Evolutionary conservation across 2,329 filamentous ascomycete species (phyloP).

Genomic region (Pseudogymnoascus sp.): DNA sequence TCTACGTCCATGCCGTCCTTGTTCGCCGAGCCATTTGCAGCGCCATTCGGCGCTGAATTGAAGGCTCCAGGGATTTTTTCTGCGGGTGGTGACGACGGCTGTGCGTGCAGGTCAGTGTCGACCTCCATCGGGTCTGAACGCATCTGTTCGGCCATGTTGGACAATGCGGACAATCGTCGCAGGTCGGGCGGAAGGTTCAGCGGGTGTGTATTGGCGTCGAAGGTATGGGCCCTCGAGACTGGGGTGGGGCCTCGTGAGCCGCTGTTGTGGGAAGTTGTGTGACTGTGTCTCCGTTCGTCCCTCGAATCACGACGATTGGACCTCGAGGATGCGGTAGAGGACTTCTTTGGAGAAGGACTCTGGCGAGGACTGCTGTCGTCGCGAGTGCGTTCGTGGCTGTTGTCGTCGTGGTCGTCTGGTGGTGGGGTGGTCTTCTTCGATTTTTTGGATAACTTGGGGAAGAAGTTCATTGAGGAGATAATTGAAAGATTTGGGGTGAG

Average conservation of each 20-base stretch:
- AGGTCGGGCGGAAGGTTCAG: constrained; percentile 84
- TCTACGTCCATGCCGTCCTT: constrained; percentile 33
- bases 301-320: constrained; percentile 19
- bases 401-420: constrained; percentile 21
- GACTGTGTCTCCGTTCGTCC: constrained; percentile 15
- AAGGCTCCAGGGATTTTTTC: constrained; percentile 36
- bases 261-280: constrained; percentile 25
- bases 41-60: constrained; percentile 36
- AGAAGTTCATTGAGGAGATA: constrained; percentile 28
- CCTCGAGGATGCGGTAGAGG: constrained; percentile 17
- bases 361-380: constrained; percentile 16
- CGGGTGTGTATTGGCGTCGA: constrained; percentile 68
- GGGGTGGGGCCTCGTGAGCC: constrained; percentile 23
- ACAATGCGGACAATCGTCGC: constrained; percentile 62
- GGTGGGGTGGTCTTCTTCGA: constrained; percentile 25
- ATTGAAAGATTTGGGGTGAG: constrained; percentile 10
- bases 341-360: constrained; percentile 27
- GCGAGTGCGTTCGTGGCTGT: constrained; percentile 10
- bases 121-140: constrained; percentile 61
- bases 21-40: constrained; percentile 29
- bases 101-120: constrained; percentile 51
- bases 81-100: constrained; percentile 46
- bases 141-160: constrained; percentile 42
- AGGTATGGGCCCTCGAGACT: constrained; percentile 32
- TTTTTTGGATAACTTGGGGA: constrained; percentile 30